These are phyloP conservation scores for Debaryomyces sp. DNA, from an alignment of 1,139 yeast genomes.

Conservation along the genomic window DNA sequence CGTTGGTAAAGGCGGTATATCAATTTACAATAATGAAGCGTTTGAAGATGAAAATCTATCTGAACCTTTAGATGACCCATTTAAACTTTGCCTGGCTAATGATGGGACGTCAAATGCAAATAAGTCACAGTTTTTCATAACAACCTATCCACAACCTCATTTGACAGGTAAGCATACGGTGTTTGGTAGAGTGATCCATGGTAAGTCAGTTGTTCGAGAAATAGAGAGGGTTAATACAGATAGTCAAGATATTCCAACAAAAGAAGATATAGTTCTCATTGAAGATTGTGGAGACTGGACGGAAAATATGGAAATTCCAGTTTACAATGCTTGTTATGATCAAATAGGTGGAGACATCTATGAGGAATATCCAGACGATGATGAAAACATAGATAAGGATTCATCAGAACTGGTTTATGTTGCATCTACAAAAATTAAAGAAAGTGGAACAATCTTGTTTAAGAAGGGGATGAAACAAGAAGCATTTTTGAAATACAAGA, in stretches of 20 bases:
- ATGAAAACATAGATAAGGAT: slow-evolving; percentile 57
- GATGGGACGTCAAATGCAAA: slow-evolving; percentile 59
- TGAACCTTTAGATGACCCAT: slow-evolving; percentile 48
- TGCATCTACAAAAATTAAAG: slow-evolving; percentile 59
- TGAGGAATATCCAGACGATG: slow-evolving; percentile 80
- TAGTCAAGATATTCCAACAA: slow-evolving; percentile 45
- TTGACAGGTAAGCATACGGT: slow-evolving; percentile 75
- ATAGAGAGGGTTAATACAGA: slow-evolving; percentile 56
- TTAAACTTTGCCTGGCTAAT: slow-evolving; percentile 74
- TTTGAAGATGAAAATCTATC: slow-evolving; percentile 67
- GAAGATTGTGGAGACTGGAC: slow-evolving; percentile 69
- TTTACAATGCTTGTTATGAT: slow-evolving; percentile 63
- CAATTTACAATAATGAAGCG: slow-evolving; percentile 38
- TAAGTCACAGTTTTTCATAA: slow-evolving; percentile 78
- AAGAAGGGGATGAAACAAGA: slow-evolving; percentile 52
- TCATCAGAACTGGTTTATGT: slow-evolving; percentile 54
- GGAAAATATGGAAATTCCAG: slow-evolving; percentile 53
- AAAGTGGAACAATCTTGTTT: slow-evolving; percentile 63
- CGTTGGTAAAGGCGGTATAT: slow-evolving; percentile 57
- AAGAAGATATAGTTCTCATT: slow-evolving; percentile 50
- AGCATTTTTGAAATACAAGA: slow-evolving; percentile 62
- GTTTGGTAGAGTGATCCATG: slow-evolving; percentile 66
- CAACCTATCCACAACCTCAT: slow-evolving; percentile 72
- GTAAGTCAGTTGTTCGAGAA: slow-evolving; percentile 71
- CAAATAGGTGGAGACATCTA: slow-evolving; percentile 66